A percentile compares a stretch with the other conserved stretches of the same genome.
Evolutionary conservation across 2,329 filamentous ascomycete genomes (phyloP).

Genomic region (Fusarium compactum): DNA sequence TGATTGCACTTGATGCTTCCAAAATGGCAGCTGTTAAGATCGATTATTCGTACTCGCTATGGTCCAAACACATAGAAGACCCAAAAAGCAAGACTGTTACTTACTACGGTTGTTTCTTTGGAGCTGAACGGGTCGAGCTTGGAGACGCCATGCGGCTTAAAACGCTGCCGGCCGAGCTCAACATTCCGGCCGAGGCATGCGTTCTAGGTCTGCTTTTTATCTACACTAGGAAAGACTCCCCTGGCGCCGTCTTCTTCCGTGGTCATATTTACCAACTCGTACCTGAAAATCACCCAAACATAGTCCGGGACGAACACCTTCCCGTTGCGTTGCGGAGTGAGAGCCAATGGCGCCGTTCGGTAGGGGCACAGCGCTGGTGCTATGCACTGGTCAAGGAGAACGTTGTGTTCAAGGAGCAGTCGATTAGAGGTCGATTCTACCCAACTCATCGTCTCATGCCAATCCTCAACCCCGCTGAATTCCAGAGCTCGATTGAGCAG

Average conservation of each 20-base stretch:
- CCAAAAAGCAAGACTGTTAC: slow-evolving; percentile 50
- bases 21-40: slow-evolving; percentile 64
- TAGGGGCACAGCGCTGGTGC: slow-evolving; percentile 53
- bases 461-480: slow-evolving; percentile 58
- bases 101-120: slow-evolving; percentile 64
- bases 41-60: slow-evolving; percentile 63
- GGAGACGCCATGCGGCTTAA: slow-evolving; percentile 63
- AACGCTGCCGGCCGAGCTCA: slow-evolving; percentile 54
- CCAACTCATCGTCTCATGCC: slow-evolving; percentile 65
- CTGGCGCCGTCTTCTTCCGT: slow-evolving; percentile 55
- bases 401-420: slow-evolving; percentile 60
- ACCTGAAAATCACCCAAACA: slow-evolving; percentile 45
- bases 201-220: slow-evolving; percentile 58
- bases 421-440: slow-evolving; percentile 69
- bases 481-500: slow-evolving; percentile 53
- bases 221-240: slow-evolving; percentile 52
- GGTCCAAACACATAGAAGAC: slow-evolving; percentile 53
- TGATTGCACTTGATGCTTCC: slow-evolving; percentile 62
- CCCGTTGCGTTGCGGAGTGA: slow-evolving; percentile 58
- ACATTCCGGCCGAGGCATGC: slow-evolving; percentile 48
- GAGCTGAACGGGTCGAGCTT: slow-evolving; percentile 62
- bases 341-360: slow-evolving; percentile 53
- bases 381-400: slow-evolving; percentile 60
- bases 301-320: slow-evolving; percentile 54
- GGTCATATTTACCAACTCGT: slow-evolving; percentile 56